Conservation (phyloP, 2,329 filamentous ascomycete genomes). For the Xylariaceae sp. region DNA sequence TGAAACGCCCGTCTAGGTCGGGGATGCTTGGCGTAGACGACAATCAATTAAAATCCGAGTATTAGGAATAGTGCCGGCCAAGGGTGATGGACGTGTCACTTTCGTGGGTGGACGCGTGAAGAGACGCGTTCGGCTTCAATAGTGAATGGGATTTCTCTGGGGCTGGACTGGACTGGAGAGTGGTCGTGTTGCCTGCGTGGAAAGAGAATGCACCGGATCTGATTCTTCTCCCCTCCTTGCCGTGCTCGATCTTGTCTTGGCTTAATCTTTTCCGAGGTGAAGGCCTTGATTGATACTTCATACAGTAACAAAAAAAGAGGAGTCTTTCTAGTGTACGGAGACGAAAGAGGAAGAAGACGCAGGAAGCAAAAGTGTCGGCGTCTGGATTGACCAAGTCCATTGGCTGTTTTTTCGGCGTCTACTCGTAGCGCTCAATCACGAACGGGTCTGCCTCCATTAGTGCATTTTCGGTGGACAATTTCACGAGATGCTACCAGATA, state of each 20-base stretch:
- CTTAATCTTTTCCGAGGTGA: background rate
- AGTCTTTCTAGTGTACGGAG: background rate
- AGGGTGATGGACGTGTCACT: conserved; percentile 32
- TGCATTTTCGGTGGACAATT: background rate
- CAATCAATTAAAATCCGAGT: conserved; percentile 33
- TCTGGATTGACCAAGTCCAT: background rate
- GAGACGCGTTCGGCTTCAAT: conserved; percentile 15
- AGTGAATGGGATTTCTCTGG: background rate
- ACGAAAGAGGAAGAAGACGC: conserved; percentile 3
- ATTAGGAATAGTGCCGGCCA: conserved; percentile 28
- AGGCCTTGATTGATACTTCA: background rate
- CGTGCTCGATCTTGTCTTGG: background rate
- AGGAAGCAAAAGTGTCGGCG: conserved; percentile 7
- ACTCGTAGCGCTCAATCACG: background rate
- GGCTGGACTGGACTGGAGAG: background rate
- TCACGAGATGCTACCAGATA: background rate
- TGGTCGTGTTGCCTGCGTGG: background rate
- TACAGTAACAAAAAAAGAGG: background rate
- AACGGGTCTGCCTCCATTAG: background rate
- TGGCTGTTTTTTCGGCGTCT: background rate
- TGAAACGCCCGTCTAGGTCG: conserved; percentile 5
- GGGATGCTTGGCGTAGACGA: conserved; percentile 12
- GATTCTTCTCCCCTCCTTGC: background rate
- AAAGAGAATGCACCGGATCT: background rate
- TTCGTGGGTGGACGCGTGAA: conserved; percentile 32